phyloP scores from a whole-genome alignment of 176 grass and related monocot genomes.

The Themeda triandra region DNA sequence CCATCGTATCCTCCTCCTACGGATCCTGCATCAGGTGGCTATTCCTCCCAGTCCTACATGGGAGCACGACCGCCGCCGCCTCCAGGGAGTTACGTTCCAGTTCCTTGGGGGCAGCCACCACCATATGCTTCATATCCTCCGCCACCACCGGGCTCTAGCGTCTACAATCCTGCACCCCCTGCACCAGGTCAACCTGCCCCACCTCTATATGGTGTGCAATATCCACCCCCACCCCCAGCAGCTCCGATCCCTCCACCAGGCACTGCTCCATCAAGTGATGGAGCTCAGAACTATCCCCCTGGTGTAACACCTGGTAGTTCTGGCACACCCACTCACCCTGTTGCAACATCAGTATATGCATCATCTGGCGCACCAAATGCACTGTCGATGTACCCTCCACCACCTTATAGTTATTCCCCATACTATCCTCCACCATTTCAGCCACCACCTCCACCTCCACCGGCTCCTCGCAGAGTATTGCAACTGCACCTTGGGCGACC shows the following conservation, averaged over 20 bases:
- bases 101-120: constrained; percentile 73
- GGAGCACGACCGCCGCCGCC: constrained; percentile 58
- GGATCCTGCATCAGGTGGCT: constrained; percentile 52
- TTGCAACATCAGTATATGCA: constrained; percentile 51
- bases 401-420: constrained; percentile 61
- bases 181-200: constrained; percentile 48
- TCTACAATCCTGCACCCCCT: constrained; percentile 52
- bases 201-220: constrained; percentile 56
- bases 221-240: constrained; percentile 50
- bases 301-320: constrained; percentile 55
- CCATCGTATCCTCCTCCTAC: constrained; percentile 23
- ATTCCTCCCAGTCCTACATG: constrained; percentile 76
- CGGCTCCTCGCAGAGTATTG: constrained; percentile 54
- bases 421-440: constrained; percentile 69
- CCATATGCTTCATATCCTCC: constrained; percentile 71
- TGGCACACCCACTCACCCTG: constrained; percentile 45
- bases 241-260: constrained; percentile 61
- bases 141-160: constrained; percentile 61
- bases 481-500: constrained; percentile 71
- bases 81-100: constrained; percentile 76
- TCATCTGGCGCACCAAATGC: constrained; percentile 43
- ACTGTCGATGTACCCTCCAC: constrained; percentile 43
- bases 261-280: constrained; percentile 49
- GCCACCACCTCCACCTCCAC: constrained; percentile 48
- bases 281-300: constrained; percentile 48